These are phyloP conservation scores for Sporothrix humicola DNA, from an alignment of 2,329 filamentous ascomycete genomes.

Conservation along the genomic window DNA sequence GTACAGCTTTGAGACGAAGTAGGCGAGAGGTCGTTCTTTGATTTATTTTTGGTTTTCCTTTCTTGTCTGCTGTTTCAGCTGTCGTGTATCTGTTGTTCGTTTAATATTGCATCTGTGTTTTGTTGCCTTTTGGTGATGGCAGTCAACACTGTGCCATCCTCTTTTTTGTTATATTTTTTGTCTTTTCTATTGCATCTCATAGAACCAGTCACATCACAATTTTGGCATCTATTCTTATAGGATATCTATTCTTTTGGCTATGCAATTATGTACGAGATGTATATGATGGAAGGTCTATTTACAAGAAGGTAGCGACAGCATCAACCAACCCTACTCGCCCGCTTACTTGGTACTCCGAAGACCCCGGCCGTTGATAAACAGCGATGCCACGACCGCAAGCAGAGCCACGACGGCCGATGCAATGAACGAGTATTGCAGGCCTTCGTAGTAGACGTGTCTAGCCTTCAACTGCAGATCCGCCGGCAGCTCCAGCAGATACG, in stretches of 20 bases:
- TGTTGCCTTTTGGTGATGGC: constrained; percentile 17
- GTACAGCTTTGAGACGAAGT: constrained; percentile 63
- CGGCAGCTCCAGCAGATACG: constrained; percentile 59
- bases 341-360: constrained; percentile 26
- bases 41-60: neutral
- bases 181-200: constrained; percentile 26
- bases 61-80: neutral
- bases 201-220: constrained; percentile 26
- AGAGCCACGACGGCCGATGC: constrained; percentile 59
- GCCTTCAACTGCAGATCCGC: constrained; percentile 62
- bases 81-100: neutral
- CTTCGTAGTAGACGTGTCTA: constrained; percentile 64
- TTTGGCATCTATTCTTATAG: constrained; percentile 7
- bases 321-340: neutral
- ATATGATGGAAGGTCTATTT: neutral
- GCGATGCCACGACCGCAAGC: constrained; percentile 49
- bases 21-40: neutral
- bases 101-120: neutral
- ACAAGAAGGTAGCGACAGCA: neutral
- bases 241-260: neutral
- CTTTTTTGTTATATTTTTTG: neutral
- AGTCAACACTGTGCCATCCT: constrained; percentile 3
- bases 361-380: constrained; percentile 25
- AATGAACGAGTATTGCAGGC: constrained; percentile 61
- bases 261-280: neutral